Evolutionary conservation across 257 asterid genomes (phyloP).

Genomic region (Ballota nigra): DNA sequence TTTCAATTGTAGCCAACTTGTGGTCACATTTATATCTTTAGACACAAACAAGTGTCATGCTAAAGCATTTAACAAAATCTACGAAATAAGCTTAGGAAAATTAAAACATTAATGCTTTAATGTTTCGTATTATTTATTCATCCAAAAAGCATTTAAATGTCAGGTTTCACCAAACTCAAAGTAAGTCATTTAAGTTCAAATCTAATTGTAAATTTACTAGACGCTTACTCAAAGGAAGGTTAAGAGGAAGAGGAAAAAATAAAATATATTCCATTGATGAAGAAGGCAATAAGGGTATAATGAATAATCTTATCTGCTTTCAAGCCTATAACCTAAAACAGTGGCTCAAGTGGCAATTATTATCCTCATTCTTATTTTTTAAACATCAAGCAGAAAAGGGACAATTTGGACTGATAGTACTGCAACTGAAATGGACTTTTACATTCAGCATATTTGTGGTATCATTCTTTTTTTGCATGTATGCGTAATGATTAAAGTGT

Average conservation of each 20-base stretch:
- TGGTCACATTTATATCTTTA: slow-evolving; percentile 7
- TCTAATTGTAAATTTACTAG: background rate
- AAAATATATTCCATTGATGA: background rate
- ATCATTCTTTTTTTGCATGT: background rate
- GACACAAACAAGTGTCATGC: background rate
- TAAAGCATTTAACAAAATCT: background rate
- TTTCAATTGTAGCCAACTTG: background rate
- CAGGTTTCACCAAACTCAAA: background rate
- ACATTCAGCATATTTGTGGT: slow-evolving; percentile 17
- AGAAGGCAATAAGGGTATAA: background rate
- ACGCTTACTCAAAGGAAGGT: background rate
- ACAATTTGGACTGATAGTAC: background rate
- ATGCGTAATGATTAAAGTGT: background rate
- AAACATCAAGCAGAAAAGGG: background rate
- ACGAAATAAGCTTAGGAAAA: background rate
- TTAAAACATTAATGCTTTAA: background rate
- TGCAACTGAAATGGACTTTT: background rate
- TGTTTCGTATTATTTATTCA: background rate
- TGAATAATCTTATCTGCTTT: background rate
- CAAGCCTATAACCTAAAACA: background rate
- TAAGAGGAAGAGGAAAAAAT: background rate
- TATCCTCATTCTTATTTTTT: background rate
- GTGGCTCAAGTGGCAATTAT: background rate
- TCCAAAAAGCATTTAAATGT: background rate
- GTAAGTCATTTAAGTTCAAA: background rate